Evolutionary conservation across 192 early-diverging fungal genomes (phyloP).

Genomic region (Haplosporangium gracile): DNA sequence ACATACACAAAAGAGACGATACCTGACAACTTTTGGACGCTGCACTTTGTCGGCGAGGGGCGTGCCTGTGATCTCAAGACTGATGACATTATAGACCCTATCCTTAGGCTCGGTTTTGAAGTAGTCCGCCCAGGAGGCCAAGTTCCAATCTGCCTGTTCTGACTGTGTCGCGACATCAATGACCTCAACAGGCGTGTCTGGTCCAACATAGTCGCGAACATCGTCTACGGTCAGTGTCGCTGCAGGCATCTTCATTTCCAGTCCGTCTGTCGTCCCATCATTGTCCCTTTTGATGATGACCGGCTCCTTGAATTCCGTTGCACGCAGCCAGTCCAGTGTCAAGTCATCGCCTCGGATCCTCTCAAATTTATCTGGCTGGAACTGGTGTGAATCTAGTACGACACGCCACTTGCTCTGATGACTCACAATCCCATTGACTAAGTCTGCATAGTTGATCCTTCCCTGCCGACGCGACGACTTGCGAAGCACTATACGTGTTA

Average conservation of each 20-base stretch:
- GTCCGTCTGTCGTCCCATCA: constrained; percentile 64
- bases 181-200: constrained; percentile 83
- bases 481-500: constrained; percentile 54
- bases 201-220: constrained; percentile 68
- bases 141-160: constrained; percentile 80
- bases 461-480: constrained; percentile 70
- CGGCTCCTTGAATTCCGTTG: constrained; percentile 77
- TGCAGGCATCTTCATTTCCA: constrained; percentile 89
- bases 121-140: constrained; percentile 90
- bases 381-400: constrained; percentile 75
- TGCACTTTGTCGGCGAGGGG: constrained; percentile 72
- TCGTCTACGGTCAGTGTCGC: constrained; percentile 69
- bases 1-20: not conserved
- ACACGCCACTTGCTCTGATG: constrained; percentile 88
- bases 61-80: constrained; percentile 86
- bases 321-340: constrained; percentile 74
- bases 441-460: constrained; percentile 85
- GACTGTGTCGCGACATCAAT: constrained; percentile 93
- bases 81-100: constrained; percentile 89
- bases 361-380: constrained; percentile 75
- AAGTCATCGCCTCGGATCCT: constrained; percentile 74
- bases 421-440: constrained; percentile 82
- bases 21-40: constrained; percentile 84
- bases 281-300: constrained; percentile 71
- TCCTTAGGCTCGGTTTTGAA: constrained; percentile 73